Conservation (phyloP, 768 basidiomycete species). For the Mycena amicta region DNA sequence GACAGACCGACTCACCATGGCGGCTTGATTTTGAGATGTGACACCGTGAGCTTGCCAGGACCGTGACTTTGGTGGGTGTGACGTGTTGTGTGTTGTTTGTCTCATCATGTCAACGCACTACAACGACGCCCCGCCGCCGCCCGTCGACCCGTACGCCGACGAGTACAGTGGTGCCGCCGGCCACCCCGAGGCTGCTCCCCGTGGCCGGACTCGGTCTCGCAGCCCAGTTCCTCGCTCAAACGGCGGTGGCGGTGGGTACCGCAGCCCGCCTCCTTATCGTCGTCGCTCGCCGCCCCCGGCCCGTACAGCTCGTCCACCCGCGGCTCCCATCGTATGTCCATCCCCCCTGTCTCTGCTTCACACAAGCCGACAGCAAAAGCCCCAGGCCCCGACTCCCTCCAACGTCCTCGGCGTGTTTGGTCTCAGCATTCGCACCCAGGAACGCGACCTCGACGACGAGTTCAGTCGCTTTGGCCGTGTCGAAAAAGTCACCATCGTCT, state of each 20-base stretch:
- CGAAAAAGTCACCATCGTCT: slow-evolving; percentile 95
- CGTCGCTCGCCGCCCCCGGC: slow-evolving; percentile 64
- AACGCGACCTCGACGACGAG: slow-evolving; percentile 93
- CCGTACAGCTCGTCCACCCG: slow-evolving; percentile 62
- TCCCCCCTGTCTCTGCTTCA: no score
- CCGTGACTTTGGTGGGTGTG: no score
- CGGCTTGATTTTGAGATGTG: slow-evolving; percentile 50
- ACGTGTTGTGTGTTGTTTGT: slow-evolving; percentile 7
- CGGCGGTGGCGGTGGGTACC: slow-evolving; percentile 49
- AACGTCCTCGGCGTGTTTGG: slow-evolving; percentile 97
- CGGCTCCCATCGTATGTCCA: slow-evolving; percentile 74
- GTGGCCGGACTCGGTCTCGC: slow-evolving; percentile 77
- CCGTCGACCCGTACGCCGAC: slow-evolving; percentile 82
- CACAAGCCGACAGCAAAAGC: no score
- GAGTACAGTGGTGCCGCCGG: slow-evolving; percentile 75
- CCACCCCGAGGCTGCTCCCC: slow-evolving; percentile 54
- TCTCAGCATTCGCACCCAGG: slow-evolving; percentile 91
- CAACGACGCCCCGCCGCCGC: slow-evolving; percentile 56
- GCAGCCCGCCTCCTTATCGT: slow-evolving; percentile 56
- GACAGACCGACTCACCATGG: slow-evolving; percentile 72
- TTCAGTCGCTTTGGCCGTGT: slow-evolving; percentile 88
- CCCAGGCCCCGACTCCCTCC: slow-evolving; percentile 85
- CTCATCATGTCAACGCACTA: slow-evolving; percentile 47
- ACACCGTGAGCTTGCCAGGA: no score
- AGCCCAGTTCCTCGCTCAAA: slow-evolving; percentile 56